Conservation (phyloP, 1,284 basidiomycete species). For the Puccinia sorghi region DNA sequence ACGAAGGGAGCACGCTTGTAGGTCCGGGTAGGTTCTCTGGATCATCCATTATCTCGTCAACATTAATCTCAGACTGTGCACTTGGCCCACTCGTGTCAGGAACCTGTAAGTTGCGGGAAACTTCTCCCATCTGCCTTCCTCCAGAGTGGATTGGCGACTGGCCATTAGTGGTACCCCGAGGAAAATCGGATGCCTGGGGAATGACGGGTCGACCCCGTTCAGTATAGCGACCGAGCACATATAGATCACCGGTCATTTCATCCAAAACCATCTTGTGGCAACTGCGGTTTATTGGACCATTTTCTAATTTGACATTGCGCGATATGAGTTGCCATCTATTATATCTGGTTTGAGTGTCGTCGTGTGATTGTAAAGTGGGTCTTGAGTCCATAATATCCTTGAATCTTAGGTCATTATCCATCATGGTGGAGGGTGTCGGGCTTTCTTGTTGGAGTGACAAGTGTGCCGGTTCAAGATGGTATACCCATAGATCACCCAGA, state of each 20-base stretch:
- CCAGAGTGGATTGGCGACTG: background rate
- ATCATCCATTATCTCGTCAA: constrained; percentile 24
- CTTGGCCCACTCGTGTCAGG: background rate
- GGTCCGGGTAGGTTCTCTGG: background rate
- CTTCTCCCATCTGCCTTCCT: background rate
- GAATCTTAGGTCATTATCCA: background rate
- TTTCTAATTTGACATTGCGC: constrained; percentile 64
- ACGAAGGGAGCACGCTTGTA: background rate
- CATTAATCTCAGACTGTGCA: background rate
- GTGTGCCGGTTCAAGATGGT: constrained; percentile 56
- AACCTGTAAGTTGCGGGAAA: background rate
- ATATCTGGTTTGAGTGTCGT: constrained; percentile 63
- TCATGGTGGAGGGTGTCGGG: background rate
- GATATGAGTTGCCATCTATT: constrained; percentile 67
- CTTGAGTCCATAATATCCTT: background rate
- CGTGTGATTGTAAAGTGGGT: background rate
- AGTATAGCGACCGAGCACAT: constrained; percentile 62
- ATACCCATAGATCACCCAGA: constrained; percentile 78
- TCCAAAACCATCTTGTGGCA: constrained; percentile 84
- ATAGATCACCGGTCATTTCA: constrained; percentile 69
- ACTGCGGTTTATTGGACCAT: constrained; percentile 69
- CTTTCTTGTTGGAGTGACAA: background rate
- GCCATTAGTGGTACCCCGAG: background rate
- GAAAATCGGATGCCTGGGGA: background rate
- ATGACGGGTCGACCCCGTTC: constrained; percentile 48